phyloP scores from a whole-genome alignment of 805 yeast genomes.

The Peterozyma xylosa region DNA sequence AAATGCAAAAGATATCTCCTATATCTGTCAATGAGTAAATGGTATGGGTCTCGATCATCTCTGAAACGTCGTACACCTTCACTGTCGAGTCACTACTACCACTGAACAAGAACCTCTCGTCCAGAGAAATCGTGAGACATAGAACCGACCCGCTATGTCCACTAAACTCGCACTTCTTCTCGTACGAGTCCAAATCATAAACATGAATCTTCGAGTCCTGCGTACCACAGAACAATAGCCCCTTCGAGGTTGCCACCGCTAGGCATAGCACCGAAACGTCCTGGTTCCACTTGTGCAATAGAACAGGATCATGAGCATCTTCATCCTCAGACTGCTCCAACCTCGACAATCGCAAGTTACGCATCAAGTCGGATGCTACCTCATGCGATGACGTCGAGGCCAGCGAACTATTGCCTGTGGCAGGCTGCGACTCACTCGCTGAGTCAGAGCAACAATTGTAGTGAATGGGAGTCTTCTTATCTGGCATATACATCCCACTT shows the following conservation, averaged over 20 bases:
- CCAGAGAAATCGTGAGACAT: slow-evolving; percentile 48
- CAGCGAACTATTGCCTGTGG: too few species aligned
- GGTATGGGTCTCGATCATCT: slow-evolving; percentile 49
- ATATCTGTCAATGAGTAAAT: slow-evolving; percentile 81
- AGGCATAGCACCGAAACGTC: slow-evolving; percentile 67
- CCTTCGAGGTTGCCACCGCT: slow-evolving; percentile 49
- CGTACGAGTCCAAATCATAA: slow-evolving; percentile 59
- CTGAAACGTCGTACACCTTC: slow-evolving; percentile 69
- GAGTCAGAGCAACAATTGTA: too few species aligned
- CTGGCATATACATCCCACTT: too few species aligned
- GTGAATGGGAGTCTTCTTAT: too few species aligned
- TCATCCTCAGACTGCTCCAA: not conserved
- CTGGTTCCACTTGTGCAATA: slow-evolving; percentile 73
- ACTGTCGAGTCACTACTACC: slow-evolving; percentile 90
- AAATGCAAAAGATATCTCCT: slow-evolving; percentile 86
- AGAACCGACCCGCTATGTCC: slow-evolving; percentile 76
- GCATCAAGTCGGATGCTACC: too few species aligned
- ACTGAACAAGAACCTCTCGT: slow-evolving; percentile 59
- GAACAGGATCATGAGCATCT: slow-evolving; percentile 14
- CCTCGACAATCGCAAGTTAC: not conserved
- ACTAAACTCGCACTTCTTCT: slow-evolving; percentile 39
- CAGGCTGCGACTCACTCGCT: too few species aligned
- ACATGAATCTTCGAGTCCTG: slow-evolving; percentile 76
- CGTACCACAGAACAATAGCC: slow-evolving; percentile 78
- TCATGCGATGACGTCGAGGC: too few species aligned